A percentile compares a stretch with the other conserved stretches of the same genome.
Evolutionary conservation across 192 early-diverging fungal genomes (phyloP).

Genomic region (Borealophlyctis nickersoniae): DNA sequence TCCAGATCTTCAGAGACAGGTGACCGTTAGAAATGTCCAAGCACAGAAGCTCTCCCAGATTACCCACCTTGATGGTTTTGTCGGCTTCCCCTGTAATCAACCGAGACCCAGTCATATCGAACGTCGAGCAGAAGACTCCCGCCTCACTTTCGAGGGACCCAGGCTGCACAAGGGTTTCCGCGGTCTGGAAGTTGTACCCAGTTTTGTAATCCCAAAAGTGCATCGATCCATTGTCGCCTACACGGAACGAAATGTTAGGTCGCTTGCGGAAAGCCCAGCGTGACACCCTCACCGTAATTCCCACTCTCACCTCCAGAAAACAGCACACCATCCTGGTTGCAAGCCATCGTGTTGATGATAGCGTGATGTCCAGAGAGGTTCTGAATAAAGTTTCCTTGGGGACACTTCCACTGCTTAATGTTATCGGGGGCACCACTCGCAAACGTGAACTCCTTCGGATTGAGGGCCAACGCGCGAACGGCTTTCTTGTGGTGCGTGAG

Average conservation of each 20-base stretch:
- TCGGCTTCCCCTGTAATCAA: slow-evolving; percentile 98
- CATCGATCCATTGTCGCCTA: slow-evolving; percentile 93
- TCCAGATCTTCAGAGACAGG: slow-evolving; percentile 63
- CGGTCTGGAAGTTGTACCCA: slow-evolving; percentile 90
- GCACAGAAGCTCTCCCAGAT: background rate
- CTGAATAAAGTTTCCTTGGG: slow-evolving; percentile 91
- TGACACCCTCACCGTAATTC: background rate
- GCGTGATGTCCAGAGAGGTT: slow-evolving; percentile 83
- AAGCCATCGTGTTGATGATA: slow-evolving; percentile 86
- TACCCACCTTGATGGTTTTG: slow-evolving; percentile 85
- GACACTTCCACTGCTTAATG: slow-evolving; percentile 97
- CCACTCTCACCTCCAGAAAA: slow-evolving; percentile 78
- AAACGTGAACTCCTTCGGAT: slow-evolving; percentile 93
- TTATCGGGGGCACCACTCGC: slow-evolving; percentile 79
- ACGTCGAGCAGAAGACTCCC: slow-evolving; percentile 91
- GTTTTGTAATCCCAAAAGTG: slow-evolving; percentile 97
- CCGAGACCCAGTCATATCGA: slow-evolving; percentile 92
- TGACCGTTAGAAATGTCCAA: background rate
- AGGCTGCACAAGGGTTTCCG: slow-evolving; percentile 85
- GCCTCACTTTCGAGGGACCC: slow-evolving; percentile 95
- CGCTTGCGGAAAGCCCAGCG: background rate
- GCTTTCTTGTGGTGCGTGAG: slow-evolving; percentile 99
- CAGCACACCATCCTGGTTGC: slow-evolving; percentile 90
- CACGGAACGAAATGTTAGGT: slow-evolving; percentile 11
- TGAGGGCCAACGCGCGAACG: slow-evolving; percentile 86